A percentile compares a stretch with the other conserved stretches of the same genome.
phyloP scores from a whole-genome alignment of 805 yeast genomes.

The Torulaspora delbrueckii region DNA sequence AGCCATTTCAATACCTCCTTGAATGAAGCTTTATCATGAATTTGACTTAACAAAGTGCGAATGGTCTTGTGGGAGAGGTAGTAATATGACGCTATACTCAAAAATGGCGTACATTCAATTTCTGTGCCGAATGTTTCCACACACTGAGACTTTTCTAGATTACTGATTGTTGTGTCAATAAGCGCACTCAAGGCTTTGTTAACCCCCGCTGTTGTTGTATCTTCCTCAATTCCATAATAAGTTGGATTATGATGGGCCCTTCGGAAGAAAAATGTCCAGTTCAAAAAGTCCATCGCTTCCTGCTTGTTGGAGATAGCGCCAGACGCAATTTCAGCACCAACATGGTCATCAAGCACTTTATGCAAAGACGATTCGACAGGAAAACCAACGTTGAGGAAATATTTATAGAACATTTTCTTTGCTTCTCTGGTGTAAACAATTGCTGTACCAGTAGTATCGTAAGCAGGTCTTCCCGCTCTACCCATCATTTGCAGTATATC shows the following conservation, averaged over 20 bases:
- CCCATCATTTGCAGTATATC: conserved; percentile 98
- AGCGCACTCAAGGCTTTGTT: conserved; percentile 54
- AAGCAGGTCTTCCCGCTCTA: conserved; percentile 99
- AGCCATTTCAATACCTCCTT: conserved; percentile 44
- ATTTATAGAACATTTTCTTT: conserved; percentile 77
- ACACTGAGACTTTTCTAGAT: conserved; percentile 70
- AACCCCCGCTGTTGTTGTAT: conserved; percentile 50
- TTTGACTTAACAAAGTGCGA: conserved; percentile 55
- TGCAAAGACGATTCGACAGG: conserved; percentile 87
- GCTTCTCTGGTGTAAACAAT: conserved; percentile 80
- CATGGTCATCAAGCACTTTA: conserved; percentile 78
- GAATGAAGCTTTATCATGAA: conserved; percentile 39
- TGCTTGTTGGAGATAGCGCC: conserved; percentile 91
- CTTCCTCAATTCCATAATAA: conserved; percentile 79
- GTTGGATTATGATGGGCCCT: conserved; percentile 93
- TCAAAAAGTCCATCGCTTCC: conserved; percentile 93
- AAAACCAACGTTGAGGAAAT: conserved; percentile 85
- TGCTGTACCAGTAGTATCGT: conserved; percentile 89
- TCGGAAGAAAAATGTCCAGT: conserved; percentile 89
- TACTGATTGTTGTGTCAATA: conserved; percentile 63
- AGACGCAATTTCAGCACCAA: conserved; percentile 92
- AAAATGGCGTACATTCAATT: conserved; percentile 66
- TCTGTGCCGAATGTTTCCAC: conserved; percentile 46
- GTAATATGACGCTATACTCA: conserved; percentile 84
- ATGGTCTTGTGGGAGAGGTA: conserved; percentile 89